Percentiles rank a stretch among this genome's conserved stretches.
These are phyloP conservation scores for Penicillium paxilli DNA, from an alignment of 495 filamentous ascomycete species.

Conservation along the genomic window DNA sequence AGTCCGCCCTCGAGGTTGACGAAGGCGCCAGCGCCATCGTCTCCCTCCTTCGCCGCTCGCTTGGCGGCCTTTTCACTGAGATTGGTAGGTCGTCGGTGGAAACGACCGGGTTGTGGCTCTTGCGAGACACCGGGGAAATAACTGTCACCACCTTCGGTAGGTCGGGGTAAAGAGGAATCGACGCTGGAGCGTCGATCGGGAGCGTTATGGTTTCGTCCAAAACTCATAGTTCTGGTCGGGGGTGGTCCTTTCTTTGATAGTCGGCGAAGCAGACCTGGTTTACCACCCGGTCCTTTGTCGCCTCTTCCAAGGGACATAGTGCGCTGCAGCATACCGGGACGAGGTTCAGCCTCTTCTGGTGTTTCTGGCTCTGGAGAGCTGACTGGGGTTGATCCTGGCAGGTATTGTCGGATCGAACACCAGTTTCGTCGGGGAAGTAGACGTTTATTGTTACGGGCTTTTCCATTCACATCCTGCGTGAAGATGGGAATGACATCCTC, in stretches of 20 bases:
- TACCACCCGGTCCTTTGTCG: conserved; percentile 39
- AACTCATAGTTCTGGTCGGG: conserved; percentile 41
- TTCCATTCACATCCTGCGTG: conserved; percentile 81
- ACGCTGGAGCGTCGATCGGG: conserved; percentile 38
- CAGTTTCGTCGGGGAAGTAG: conserved; percentile 91
- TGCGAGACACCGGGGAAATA: conserved; percentile 36
- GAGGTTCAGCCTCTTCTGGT: conserved; percentile 35
- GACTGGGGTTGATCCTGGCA: conserved; percentile 73
- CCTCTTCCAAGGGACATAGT: conserved; percentile 64
- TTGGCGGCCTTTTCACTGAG: conserved; percentile 58
- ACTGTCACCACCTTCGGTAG: conserved; percentile 33
- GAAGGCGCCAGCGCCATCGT: conserved; percentile 40
- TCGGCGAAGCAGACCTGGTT: conserved; percentile 52
- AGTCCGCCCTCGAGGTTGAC: conserved; percentile 76
- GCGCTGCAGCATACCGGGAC: conserved; percentile 52
- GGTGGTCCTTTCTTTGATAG: conserved; percentile 46
- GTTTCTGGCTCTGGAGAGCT: conserved; percentile 49
- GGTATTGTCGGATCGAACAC: conserved; percentile 82
- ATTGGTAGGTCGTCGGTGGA: conserved; percentile 73
- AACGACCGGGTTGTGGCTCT: conserved; percentile 44
- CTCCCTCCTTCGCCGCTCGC: conserved; percentile 37
- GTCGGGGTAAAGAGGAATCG: conserved; percentile 33
- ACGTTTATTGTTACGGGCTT: conserved; percentile 84
- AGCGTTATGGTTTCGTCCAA: conserved; percentile 26
- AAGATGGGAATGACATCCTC: conserved; percentile 97